A percentile compares a stretch with the other conserved stretches of the same genome.
phyloP scores from a whole-genome alignment of 2,329 filamentous ascomycete genomes.

The Coniosporium tulheliwenetii region DNA sequence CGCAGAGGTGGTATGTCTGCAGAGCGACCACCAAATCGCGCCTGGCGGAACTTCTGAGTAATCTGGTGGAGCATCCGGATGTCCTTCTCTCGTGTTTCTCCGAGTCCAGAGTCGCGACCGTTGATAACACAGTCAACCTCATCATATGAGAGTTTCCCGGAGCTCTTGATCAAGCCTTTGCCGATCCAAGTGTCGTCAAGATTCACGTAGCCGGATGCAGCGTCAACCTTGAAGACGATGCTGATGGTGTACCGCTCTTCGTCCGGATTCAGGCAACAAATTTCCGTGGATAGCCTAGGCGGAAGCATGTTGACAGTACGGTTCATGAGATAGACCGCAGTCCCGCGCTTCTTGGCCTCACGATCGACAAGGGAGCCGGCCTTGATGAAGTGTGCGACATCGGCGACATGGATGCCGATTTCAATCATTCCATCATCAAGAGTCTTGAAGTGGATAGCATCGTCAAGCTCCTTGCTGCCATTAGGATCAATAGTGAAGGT shows the following conservation, averaged over 20 bases:
- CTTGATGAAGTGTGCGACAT: slow-evolving; percentile 95
- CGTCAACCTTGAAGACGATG: slow-evolving; percentile 82
- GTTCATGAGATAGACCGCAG: slow-evolving; percentile 88
- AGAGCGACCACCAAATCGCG: slow-evolving; percentile 60
- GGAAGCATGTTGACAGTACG: slow-evolving; percentile 79
- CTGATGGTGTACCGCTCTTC: slow-evolving; percentile 83
- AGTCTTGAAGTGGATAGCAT: slow-evolving; percentile 83
- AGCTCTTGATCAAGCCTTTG: slow-evolving; percentile 84
- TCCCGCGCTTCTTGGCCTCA: slow-evolving; percentile 95
- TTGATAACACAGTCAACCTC: slow-evolving; percentile 73
- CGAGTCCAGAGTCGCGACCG: slow-evolving; percentile 47
- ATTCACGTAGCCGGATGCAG: slow-evolving; percentile 58
- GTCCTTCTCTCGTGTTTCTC: slow-evolving; percentile 54
- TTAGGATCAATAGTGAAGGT: slow-evolving; percentile 88
- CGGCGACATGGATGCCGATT: slow-evolving; percentile 86
- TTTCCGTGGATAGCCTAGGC: slow-evolving; percentile 65
- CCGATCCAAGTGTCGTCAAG: slow-evolving; percentile 90
- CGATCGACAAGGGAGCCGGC: slow-evolving; percentile 87
- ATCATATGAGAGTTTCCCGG: slow-evolving; percentile 67
- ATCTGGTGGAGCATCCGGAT: slow-evolving; percentile 68
- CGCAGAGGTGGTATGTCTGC: slow-evolving; percentile 72
- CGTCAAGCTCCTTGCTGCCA: slow-evolving; percentile 74
- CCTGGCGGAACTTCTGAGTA: slow-evolving; percentile 79
- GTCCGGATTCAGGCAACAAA: slow-evolving; percentile 77
- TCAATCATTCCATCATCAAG: slow-evolving; percentile 75